These are phyloP conservation scores for Epichloe hybrida DNA, from an alignment of 2,329 filamentous ascomycete genomes.

Conservation along the genomic window DNA sequence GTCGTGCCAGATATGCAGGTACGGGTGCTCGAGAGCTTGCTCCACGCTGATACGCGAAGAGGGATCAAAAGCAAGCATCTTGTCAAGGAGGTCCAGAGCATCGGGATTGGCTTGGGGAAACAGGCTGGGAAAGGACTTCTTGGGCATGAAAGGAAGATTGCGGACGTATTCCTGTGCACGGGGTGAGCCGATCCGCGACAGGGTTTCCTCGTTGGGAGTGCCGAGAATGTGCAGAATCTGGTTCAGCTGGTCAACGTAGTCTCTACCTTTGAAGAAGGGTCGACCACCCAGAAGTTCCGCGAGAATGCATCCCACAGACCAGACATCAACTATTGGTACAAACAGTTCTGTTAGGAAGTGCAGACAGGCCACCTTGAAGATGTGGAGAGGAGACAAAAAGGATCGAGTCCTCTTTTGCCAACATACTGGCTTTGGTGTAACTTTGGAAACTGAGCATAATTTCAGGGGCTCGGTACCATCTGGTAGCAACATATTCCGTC, in stretches of 20 bases:
- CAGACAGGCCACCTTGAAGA: too few relatives aligned
- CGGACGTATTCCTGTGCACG: constrained; percentile 97
- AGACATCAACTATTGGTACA: constrained; percentile 67
- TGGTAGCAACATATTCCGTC: constrained; percentile 97
- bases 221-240: constrained; percentile 97
- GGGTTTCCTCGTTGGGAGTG: constrained; percentile 88
- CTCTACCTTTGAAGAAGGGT: constrained; percentile 97
- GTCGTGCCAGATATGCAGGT: constrained; percentile 97
- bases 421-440: constrained; percentile 99
- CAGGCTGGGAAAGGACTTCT: constrained; percentile 74
- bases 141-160: constrained; percentile 88
- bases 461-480: constrained; percentile 90
- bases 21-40: constrained; percentile 88
- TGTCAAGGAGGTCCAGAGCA: constrained; percentile 86
- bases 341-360: background rate
- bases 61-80: constrained; percentile 95
- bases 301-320: constrained; percentile 96
- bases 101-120: constrained; percentile 92
- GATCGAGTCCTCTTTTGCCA: background rate
- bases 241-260: constrained; percentile 98
- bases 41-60: constrained; percentile 88
- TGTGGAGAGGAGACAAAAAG: background rate
- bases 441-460: constrained; percentile 99
- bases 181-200: constrained; percentile 85
- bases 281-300: constrained; percentile 91